Conservation (phyloP, 2,329 filamentous ascomycete genomes). For the Sphaerulina vaccinii region DNA sequence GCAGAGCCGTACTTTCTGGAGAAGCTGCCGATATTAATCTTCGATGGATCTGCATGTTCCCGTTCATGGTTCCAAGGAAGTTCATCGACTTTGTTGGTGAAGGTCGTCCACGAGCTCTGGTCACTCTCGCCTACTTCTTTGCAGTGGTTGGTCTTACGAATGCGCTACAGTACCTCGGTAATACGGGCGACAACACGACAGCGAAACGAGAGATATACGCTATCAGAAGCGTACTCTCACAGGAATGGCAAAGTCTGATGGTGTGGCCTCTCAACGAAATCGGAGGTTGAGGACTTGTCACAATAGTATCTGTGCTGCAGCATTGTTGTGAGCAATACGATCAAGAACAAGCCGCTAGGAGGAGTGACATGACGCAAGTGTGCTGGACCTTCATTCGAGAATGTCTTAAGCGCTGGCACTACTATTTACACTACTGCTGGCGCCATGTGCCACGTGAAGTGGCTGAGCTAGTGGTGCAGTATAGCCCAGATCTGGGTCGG, state of each 20-base stretch:
- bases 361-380: no score
- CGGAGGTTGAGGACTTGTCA: conserved; percentile 9
- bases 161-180: conserved; percentile 33
- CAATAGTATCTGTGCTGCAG: no score
- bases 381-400: no score
- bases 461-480: no score
- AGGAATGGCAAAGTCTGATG: conserved; percentile 36
- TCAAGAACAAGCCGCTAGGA: no score
- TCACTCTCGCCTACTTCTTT: conserved; percentile 39
- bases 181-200: conserved; percentile 28
- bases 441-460: no score
- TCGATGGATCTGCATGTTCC: conserved; percentile 36
- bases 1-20: conserved; percentile 27
- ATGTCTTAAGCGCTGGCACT: no score
- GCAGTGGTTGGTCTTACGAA: conserved; percentile 33
- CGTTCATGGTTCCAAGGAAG: conserved; percentile 33
- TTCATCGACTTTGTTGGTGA: conserved; percentile 37
- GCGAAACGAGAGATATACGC: conserved; percentile 32
- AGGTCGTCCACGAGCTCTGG: conserved; percentile 35
- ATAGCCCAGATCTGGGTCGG: no score
- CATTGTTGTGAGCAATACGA: no score
- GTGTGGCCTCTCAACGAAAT: conserved; percentile 33
- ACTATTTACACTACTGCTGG: no score
- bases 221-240: conserved; percentile 29
- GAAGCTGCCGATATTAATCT: conserved; percentile 31